Evolutionary conservation across 1,139 yeast genomes (phyloP).

Genomic region (Pichia sp.): DNA sequence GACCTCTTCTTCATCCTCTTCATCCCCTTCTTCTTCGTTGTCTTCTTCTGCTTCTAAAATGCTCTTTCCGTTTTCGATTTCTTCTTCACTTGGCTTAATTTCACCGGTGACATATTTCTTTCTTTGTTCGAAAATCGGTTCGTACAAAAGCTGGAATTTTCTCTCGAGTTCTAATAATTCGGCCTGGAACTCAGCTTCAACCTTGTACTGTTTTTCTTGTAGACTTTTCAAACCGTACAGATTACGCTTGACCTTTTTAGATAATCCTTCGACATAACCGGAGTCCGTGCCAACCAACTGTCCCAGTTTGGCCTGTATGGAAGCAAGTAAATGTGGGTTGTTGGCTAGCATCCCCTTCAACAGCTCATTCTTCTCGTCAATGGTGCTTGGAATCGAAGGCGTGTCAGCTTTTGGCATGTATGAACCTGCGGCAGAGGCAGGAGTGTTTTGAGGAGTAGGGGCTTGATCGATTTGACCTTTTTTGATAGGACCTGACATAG

Average conservation of each 20-base stretch:
- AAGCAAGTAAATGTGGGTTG: slow-evolving; percentile 73
- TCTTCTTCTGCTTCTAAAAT: slow-evolving; percentile 36
- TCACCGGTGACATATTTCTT: slow-evolving; percentile 66
- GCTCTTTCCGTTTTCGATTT: slow-evolving; percentile 67
- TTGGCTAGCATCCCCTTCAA: slow-evolving; percentile 35
- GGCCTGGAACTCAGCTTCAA: slow-evolving; percentile 88
- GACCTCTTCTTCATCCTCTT: slow-evolving; percentile 36
- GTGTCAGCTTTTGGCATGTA: slow-evolving; percentile 50
- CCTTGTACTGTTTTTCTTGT: slow-evolving; percentile 72
- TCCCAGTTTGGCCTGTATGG: slow-evolving; percentile 90
- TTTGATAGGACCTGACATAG: slow-evolving; percentile 6
- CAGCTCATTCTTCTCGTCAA: slow-evolving; percentile 57
- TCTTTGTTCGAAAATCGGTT: slow-evolving; percentile 75
- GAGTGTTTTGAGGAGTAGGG: slow-evolving; percentile 98
- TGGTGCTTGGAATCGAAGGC: slow-evolving; percentile 69
- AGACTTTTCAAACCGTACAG: slow-evolving; percentile 81
- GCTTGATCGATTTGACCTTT: slow-evolving; percentile 62
- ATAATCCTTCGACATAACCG: slow-evolving; percentile 78
- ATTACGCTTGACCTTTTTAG: slow-evolving; percentile 70
- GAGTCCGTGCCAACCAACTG: slow-evolving; percentile 79
- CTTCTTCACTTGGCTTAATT: slow-evolving; percentile 72
- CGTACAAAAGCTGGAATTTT: slow-evolving; percentile 67
- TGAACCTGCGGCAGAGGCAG: slow-evolving; percentile 79
- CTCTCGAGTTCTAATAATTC: slow-evolving; percentile 85
- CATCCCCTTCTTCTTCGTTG: slow-evolving; percentile 45